phyloP scores from a whole-genome alignment of 2,329 filamentous ascomycete species.

The Ophiostoma himal-ulmi region DNA sequence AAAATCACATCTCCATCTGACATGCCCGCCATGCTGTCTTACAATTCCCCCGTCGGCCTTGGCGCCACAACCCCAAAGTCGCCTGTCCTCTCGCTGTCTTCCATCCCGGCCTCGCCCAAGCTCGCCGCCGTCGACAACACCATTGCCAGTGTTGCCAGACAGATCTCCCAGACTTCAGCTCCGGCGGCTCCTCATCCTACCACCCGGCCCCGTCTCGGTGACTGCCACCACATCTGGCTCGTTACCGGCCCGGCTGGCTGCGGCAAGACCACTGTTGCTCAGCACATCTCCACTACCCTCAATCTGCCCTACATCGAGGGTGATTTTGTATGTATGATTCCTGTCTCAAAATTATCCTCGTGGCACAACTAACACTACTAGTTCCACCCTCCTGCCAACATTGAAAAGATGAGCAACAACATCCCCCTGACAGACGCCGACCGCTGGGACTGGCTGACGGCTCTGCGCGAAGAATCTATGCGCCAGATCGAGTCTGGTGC shows the following conservation, averaged over 20 bases:
- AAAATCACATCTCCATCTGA: background rate
- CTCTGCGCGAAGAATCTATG: slow-evolving; percentile 63
- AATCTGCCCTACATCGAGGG: slow-evolving; percentile 69
- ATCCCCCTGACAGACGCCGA: slow-evolving; percentile 85
- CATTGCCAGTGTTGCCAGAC: slow-evolving; percentile 8
- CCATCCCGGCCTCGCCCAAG: slow-evolving; percentile 19
- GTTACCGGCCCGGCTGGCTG: slow-evolving; percentile 74
- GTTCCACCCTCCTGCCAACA: slow-evolving; percentile 73
- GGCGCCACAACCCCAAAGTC: slow-evolving; percentile 9
- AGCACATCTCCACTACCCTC: slow-evolving; percentile 57
- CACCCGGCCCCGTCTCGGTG: background rate
- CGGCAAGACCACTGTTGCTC: slow-evolving; percentile 71
- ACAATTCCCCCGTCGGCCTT: slow-evolving; percentile 15
- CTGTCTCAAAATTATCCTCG: slow-evolving; percentile 18
- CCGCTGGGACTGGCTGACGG: slow-evolving; percentile 94
- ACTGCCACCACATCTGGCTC: slow-evolving; percentile 66
- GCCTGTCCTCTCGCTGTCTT: slow-evolving; percentile 6
- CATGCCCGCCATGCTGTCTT: slow-evolving; percentile 20
- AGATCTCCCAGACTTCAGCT: background rate
- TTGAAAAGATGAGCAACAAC: slow-evolving; percentile 84
- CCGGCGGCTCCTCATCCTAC: background rate
- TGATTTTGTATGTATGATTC: slow-evolving; percentile 54
- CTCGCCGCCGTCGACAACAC: background rate
- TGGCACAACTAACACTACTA: slow-evolving; percentile 30
- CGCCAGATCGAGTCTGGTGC: slow-evolving; percentile 50